A percentile compares a stretch with the other conserved stretches of the same genome.
These are phyloP conservation scores for Naganishia sp. DNA, from an alignment of 1,284 basidiomycete genomes.

Conservation along the genomic window DNA sequence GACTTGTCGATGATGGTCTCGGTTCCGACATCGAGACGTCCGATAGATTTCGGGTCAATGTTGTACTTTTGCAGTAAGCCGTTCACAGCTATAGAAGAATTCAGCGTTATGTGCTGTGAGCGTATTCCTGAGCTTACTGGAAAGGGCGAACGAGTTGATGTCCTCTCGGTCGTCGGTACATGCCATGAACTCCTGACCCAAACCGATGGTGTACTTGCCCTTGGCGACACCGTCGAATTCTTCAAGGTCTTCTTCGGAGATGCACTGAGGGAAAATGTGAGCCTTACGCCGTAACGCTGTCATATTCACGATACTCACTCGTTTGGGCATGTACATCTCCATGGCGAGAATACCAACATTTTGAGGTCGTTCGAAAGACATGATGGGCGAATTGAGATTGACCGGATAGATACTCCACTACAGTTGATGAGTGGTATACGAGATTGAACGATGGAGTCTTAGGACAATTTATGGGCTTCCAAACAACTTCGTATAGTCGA, in stretches of 20 bases:
- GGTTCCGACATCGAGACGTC: conserved; percentile 95
- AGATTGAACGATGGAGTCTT: too few relatives aligned
- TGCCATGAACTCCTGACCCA: conserved; percentile 97
- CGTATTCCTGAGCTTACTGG: conserved; percentile 63
- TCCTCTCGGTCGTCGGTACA: conserved; percentile 96
- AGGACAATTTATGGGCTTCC: too few relatives aligned
- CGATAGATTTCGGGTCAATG: conserved; percentile 93
- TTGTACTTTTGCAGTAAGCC: conserved; percentile 91
- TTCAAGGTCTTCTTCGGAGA: conserved; percentile 93
- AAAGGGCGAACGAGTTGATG: conserved; percentile 96
- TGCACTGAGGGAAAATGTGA: conserved; percentile 62
- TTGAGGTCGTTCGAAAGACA: conserved; percentile 63
- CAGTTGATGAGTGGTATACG: too few relatives aligned
- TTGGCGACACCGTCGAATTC: conserved; percentile 91
- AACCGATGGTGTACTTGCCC: conserved; percentile 99
- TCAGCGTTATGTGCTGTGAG: conserved; percentile 2
- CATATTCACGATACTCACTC: conserved; percentile 60
- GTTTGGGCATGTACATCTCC: conserved; percentile 90
- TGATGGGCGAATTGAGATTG: conserved; percentile 5
- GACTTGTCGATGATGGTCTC: conserved; percentile 99
- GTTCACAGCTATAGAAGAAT: conserved; percentile 64
- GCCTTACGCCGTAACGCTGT: not conserved
- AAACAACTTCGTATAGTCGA: too few relatives aligned
- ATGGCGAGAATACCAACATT: conserved; percentile 90
- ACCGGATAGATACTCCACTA: too few relatives aligned